These are phyloP conservation scores for Phaeosphaeria sp. DNA, from an alignment of 2,329 filamentous ascomycete species.

Conservation along the genomic window DNA sequence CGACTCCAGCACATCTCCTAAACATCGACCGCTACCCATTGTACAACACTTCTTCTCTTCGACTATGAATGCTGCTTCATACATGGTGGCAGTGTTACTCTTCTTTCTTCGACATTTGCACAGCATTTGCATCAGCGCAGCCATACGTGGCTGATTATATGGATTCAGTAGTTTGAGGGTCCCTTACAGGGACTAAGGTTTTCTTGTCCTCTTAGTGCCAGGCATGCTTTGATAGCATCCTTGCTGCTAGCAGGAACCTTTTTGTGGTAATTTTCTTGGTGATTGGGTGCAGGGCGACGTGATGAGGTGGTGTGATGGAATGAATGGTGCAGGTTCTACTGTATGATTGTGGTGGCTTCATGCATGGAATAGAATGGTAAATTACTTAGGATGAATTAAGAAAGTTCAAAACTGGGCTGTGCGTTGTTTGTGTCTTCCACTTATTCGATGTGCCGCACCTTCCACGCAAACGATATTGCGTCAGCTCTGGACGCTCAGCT, in stretches of 20 bases:
- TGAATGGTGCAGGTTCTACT: constrained; percentile 7
- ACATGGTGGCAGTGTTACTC: not conserved
- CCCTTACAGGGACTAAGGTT: not conserved
- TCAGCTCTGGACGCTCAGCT: not conserved
- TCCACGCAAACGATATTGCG: not conserved
- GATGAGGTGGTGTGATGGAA: constrained; percentile 2
- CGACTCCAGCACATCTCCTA: not conserved
- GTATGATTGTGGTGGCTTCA: constrained; percentile 18
- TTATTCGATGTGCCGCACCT: not conserved
- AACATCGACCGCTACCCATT: constrained; percentile 10
- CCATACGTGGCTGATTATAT: constrained; percentile 15
- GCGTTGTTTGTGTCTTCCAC: not conserved
- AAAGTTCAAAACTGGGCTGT: constrained; percentile 3
- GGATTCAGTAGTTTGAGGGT: constrained; percentile 16
- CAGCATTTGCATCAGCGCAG: constrained; percentile 18
- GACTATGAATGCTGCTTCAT: constrained; percentile 6
- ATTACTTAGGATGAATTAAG: constrained; percentile 34
- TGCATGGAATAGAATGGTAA: constrained; percentile 11
- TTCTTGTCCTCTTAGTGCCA: constrained; percentile 9
- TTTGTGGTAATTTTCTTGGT: constrained; percentile 11
- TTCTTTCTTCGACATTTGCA: constrained; percentile 1
- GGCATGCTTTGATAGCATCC: constrained; percentile 28
- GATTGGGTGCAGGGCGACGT: constrained; percentile 1
- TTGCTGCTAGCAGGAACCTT: not conserved
- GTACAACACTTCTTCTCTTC: constrained; percentile 16